Evolutionary conservation across 2,329 filamentous ascomycete species (phyloP), one percentile per base, ranked within the genome.

Genomic region (Hypocreales sp.): DNA sequence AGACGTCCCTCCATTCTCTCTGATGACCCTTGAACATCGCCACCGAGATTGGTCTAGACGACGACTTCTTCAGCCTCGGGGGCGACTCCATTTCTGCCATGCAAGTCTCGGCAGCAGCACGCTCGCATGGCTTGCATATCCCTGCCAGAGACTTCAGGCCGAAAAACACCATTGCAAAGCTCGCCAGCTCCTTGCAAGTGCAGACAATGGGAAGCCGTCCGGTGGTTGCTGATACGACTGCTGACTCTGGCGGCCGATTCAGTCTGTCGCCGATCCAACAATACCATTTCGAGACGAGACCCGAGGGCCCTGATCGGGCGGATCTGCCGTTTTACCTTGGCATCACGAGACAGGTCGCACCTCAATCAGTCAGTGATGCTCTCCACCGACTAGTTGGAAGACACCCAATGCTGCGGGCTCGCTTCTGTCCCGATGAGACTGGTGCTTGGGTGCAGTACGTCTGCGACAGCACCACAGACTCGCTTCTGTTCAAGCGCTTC

Each of bases 31-130:
- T 13, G 23, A 32, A 11, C 22, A 13, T 15, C 12, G 20, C 14
- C 17, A 8, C 7, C 12, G 10, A 20, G 16, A 36, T 37, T 15
- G 25, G 30, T 7, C 22, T 29, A 8, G 25, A 30, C 9, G 28
- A 32, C 8, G 30, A 25, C 25, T 30, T 32, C 18, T 16, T 35
- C n/a, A 24, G 25, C 4, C n/a, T 35, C 11, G 32, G 32, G 3
- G 32, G 32, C 8, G 32, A 35, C 20, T 35, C 32, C 5, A 32
- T 35, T 18, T 16, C 25, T 4, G 32, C 32, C 25, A 35, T 35
- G 57, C 52, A 47, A 28, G 40, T 61, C 3, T 53, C 57, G 1
- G 48, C 55, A 1, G 42, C 45, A 19, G 53, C 54, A 4, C 44
- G 51, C 28, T 41, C 35, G 2, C 32, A 35, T 5, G 46, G 44